A percentile compares a stretch with the other conserved stretches of the same genome.
phyloP scores from a whole-genome alignment of 2,329 filamentous ascomycete species.

The Helminthosporium solani region DNA sequence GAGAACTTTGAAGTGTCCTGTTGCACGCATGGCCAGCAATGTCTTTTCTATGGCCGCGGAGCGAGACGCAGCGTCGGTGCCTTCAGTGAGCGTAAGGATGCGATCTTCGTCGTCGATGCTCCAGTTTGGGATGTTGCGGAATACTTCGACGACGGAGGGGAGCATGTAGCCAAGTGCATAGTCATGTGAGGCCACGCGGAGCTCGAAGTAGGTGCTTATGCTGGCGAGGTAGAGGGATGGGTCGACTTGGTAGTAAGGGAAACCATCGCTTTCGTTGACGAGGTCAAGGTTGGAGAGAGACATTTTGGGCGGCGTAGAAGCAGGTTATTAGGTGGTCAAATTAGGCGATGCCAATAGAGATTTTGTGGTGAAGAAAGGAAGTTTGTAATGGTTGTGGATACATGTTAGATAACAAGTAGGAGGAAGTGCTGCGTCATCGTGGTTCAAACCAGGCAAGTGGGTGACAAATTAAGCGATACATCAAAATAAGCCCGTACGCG shows the following conservation, averaged over 20 bases:
- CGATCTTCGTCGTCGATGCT: conserved; percentile 59
- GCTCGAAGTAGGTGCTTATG: conserved; percentile 57
- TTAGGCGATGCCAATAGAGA: neutral
- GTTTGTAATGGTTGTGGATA: neutral
- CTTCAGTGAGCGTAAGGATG: conserved; percentile 64
- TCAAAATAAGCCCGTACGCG: too few relatives aligned
- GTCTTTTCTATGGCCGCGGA: conserved; percentile 60
- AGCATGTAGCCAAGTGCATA: conserved; percentile 61
- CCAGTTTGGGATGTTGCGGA: conserved; percentile 61
- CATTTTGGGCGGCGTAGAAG: conserved; percentile 17
- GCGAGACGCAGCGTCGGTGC: conserved; percentile 62
- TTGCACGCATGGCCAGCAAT: conserved; percentile 66
- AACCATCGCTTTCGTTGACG: conserved; percentile 63
- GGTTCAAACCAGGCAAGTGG: too few relatives aligned
- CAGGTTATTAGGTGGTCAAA: neutral
- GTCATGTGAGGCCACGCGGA: conserved; percentile 68
- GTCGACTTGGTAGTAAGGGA: conserved; percentile 70
- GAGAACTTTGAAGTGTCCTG: conserved; percentile 71
- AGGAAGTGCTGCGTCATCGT: too few relatives aligned
- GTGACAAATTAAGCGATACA: too few relatives aligned
- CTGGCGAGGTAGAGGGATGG: conserved; percentile 57
- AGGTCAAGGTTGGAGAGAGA: conserved; percentile 55
- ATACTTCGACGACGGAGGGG: conserved; percentile 60
- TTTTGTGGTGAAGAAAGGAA: neutral
- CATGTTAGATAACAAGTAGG: too few relatives aligned